Evolutionary conservation across 805 yeast genomes (phyloP).

Genomic region (Nakazawaea molendinolei): DNA sequence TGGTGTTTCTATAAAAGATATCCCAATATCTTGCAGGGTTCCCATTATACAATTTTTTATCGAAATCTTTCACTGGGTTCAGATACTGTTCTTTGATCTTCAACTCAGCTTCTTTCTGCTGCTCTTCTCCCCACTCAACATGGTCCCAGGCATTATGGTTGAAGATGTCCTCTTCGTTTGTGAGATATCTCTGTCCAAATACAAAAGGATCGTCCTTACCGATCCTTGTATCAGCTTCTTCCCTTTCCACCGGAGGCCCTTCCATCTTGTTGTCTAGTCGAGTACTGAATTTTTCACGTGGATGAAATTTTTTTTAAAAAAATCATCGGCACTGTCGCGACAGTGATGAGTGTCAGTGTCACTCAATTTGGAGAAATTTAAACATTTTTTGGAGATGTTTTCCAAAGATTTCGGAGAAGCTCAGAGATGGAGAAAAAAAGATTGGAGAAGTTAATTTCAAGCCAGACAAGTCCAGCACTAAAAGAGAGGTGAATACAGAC

Average conservation of each 20-base stretch:
- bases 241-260: constrained; percentile 6
- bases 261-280: background rate
- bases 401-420: background rate
- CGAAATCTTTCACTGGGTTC: constrained; percentile 82
- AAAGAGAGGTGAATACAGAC: too few species aligned
- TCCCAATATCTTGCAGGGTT: constrained; percentile 97
- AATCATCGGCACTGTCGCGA: background rate
- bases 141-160: constrained; percentile 95
- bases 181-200: constrained; percentile 80
- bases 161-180: constrained; percentile 77
- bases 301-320: constrained; percentile 1
- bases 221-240: constrained; percentile 49
- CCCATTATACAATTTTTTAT: constrained; percentile 67
- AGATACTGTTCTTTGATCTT: constrained; percentile 71
- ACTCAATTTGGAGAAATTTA: background rate
- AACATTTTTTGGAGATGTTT: background rate
- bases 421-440: too few species aligned
- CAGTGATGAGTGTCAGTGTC: background rate
- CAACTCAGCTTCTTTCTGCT: constrained; percentile 64
- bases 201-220: constrained; percentile 88
- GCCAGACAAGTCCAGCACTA: too few species aligned
- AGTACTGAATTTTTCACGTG: background rate
- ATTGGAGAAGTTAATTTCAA: too few species aligned
- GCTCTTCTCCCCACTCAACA: constrained; percentile 96
- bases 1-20: constrained; percentile 82